Evolutionary conservation across 2,329 filamentous ascomycete species (phyloP).

Genomic region (Ophioceras dolichostomum): DNA sequence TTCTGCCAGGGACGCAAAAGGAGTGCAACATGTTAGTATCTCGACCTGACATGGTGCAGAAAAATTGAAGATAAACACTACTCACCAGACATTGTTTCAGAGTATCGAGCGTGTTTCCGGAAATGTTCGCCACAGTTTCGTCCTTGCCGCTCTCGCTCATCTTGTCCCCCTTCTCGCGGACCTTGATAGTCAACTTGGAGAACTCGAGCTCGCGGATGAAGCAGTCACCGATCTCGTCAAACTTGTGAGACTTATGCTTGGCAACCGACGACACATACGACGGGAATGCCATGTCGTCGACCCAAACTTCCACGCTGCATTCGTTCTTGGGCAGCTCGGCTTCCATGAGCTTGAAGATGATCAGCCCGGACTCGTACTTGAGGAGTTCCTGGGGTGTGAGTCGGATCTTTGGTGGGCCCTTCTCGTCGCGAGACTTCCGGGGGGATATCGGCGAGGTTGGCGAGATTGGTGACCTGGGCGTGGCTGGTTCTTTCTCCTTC

Average conservation of each 20-base stretch:
- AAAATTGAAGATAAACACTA: conserved; percentile 9
- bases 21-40: background rate
- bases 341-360: conserved; percentile 91
- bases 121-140: conserved; percentile 64
- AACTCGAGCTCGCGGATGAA: conserved; percentile 97
- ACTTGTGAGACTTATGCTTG: conserved; percentile 53
- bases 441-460: conserved; percentile 28
- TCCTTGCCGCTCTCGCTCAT: conserved; percentile 61
- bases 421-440: conserved; percentile 37
- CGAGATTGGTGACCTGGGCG: conserved; percentile 13
- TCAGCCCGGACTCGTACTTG: conserved; percentile 78
- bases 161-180: conserved; percentile 68
- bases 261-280: conserved; percentile 75
- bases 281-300: conserved; percentile 91
- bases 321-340: conserved; percentile 68
- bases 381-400: conserved; percentile 70
- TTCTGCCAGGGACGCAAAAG: conserved; percentile 49
- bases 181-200: conserved; percentile 78
- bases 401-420: conserved; percentile 60
- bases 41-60: background rate
- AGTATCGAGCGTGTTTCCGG: conserved; percentile 75
- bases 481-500: conserved; percentile 5
- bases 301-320: conserved; percentile 73
- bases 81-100: conserved; percentile 76
- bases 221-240: conserved; percentile 90